A percentile compares a stretch with the other conserved stretches of the same genome.
Conservation (phyloP, 2,329 filamentous ascomycete genomes). For the Nigrospora sphaerica region DNA sequence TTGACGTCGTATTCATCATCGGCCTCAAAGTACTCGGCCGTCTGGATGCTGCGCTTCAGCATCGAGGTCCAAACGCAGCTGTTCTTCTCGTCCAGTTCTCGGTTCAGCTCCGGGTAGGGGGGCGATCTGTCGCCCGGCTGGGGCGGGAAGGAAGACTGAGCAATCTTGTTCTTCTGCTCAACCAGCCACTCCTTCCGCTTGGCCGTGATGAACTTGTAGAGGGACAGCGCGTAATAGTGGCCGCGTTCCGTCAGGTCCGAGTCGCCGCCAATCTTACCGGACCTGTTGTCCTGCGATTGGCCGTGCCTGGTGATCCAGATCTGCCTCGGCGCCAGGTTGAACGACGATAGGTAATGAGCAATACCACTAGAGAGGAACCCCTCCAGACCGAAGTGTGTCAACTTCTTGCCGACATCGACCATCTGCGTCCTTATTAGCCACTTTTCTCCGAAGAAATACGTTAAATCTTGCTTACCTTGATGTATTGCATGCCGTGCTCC, state of each 20-base stretch:
- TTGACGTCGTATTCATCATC: constrained; percentile 96
- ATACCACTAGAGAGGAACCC: constrained; percentile 91
- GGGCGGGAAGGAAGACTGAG: constrained; percentile 78
- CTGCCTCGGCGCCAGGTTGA: constrained; percentile 89
- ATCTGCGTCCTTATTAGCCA: constrained; percentile 47
- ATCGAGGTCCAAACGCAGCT: constrained; percentile 99
- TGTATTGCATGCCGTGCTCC: constrained; percentile 83
- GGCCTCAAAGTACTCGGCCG: constrained; percentile 77
- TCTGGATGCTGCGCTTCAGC: constrained; percentile 84
- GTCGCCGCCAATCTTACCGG: constrained; percentile 86
- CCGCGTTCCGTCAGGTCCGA: constrained; percentile 74
- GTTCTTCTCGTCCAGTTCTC: constrained; percentile 69
- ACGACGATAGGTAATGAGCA: constrained; percentile 91
- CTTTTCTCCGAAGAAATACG: background rate
- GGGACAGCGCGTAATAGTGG: constrained; percentile 66
- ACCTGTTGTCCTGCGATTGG: constrained; percentile 80
- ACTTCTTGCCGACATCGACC: constrained; percentile 93
- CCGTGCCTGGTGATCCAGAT: constrained; percentile 98
- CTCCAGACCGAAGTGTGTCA: constrained; percentile 82
- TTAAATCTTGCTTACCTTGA: constrained; percentile 50
- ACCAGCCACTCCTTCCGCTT: constrained; percentile 78
- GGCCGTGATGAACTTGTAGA: constrained; percentile 76
- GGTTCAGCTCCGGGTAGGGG: constrained; percentile 79
- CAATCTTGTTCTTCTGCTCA: constrained; percentile 71
- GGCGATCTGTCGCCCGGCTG: constrained; percentile 86